Evolutionary conservation across 129 eudicot species (phyloP).

Genomic region (Ambrosia trifida): DNA sequence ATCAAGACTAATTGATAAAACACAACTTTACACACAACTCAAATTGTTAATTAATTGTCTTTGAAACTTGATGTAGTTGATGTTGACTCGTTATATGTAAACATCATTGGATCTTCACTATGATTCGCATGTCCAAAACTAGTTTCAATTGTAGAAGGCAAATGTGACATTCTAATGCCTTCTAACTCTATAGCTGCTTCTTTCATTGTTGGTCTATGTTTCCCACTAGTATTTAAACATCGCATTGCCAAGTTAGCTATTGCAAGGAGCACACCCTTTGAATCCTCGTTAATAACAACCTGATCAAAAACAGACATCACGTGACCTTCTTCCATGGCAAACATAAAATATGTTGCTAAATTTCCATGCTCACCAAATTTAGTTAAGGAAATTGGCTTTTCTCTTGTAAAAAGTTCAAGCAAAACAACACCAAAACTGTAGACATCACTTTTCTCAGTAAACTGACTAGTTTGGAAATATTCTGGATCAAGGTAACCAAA

Average conservation of each 20-base stretch:
- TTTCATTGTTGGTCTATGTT: neutral
- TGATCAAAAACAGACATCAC: neutral
- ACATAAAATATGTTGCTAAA: neutral
- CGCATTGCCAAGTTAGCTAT: neutral
- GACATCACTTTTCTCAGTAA: neutral
- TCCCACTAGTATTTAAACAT: neutral
- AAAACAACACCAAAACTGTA: slow-evolving; percentile 9
- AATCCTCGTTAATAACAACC: neutral
- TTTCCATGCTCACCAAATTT: neutral
- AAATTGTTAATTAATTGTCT: neutral
- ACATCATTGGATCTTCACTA: neutral
- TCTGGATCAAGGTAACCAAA: neutral
- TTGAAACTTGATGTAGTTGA: neutral
- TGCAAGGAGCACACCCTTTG: neutral
- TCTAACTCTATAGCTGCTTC: neutral
- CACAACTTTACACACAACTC: too few species aligned
- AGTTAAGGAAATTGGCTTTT: neutral
- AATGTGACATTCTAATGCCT: neutral
- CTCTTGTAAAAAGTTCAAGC: neutral
- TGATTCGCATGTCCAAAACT: neutral
- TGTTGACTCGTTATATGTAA: neutral
- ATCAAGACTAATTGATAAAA: too few species aligned
- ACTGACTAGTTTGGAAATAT: neutral
- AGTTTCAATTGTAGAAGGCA: neutral
- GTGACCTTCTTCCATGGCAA: neutral